Evolutionary conservation across 139 green algal genomes (phyloP).

Genomic region (Edaphochlamys debaryana): DNA sequence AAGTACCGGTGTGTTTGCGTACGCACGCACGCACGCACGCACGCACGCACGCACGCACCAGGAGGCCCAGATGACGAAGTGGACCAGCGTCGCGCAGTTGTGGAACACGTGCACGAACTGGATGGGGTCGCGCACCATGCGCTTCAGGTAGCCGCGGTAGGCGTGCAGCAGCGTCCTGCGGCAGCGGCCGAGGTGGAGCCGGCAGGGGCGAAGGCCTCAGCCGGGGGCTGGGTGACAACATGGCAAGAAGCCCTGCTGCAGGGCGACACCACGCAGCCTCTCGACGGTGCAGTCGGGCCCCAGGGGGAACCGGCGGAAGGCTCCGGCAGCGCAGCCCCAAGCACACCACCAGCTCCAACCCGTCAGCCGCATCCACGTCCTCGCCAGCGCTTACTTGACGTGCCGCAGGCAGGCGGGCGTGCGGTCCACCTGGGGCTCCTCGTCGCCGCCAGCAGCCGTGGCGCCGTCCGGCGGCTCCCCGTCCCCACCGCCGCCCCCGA

Average conservation of each 20-base stretch:
- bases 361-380: too few species aligned
- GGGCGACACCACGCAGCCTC: too few species aligned
- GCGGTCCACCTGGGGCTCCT: constrained; percentile 33
- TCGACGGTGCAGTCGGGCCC: too few species aligned
- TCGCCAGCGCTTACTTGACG: constrained; percentile 26
- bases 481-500: not conserved
- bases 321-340: too few species aligned
- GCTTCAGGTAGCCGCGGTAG: constrained; percentile 46
- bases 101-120: constrained; percentile 61
- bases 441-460: constrained; percentile 11
- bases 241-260: too few species aligned
- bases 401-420: constrained; percentile 1
- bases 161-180: constrained; percentile 44
- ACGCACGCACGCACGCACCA: too few species aligned
- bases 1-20: too few species aligned
- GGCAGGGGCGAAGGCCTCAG: not conserved
- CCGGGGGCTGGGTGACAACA: too few species aligned
- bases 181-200: not conserved
- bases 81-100: constrained; percentile 53
- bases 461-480: not conserved
- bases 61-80: constrained; percentile 65
- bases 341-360: too few species aligned
- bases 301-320: too few species aligned
- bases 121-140: constrained; percentile 62
- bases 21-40: too few species aligned